Evolutionary conservation across 495 filamentous ascomycete genomes (phyloP).

Genomic region (Aspergillus avenaceus): DNA sequence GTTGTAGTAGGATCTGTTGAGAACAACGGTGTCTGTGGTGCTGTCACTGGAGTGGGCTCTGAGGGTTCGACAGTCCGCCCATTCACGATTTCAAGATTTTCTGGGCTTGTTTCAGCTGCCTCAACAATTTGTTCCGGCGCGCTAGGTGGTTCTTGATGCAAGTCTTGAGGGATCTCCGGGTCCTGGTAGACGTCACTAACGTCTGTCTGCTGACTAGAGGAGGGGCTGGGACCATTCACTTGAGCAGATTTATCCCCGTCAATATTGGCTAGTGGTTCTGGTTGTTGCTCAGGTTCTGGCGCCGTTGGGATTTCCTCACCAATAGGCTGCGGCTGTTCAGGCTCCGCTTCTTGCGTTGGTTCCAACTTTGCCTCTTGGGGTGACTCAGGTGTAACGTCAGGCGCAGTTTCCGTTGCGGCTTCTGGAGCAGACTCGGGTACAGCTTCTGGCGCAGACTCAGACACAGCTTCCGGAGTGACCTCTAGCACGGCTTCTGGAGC

Average conservation of each 20-base stretch:
- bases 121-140: constrained; percentile 11
- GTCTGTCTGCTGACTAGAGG: constrained; percentile 13
- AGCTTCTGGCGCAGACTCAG: constrained; percentile 5
- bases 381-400: constrained; percentile 9
- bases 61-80: constrained; percentile 15
- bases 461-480: background rate
- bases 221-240: constrained; percentile 13
- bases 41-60: constrained; percentile 19
- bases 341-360: constrained; percentile 14
- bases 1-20: constrained; percentile 2
- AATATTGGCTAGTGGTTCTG: constrained; percentile 14
- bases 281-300: constrained; percentile 16
- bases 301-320: constrained; percentile 19
- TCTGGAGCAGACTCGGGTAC: constrained; percentile 1
- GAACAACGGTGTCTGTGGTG: constrained; percentile 17
- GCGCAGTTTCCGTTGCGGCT: constrained; percentile 2
- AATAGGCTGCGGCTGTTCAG: constrained; percentile 12
- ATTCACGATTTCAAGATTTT: constrained; percentile 6
- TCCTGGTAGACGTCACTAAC: constrained; percentile 19
- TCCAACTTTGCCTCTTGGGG: constrained; percentile 15
- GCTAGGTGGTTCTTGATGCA: constrained; percentile 11
- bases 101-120: constrained; percentile 5
- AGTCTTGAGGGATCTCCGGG: constrained; percentile 10
- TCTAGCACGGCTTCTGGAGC: constrained; percentile 4
- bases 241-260: constrained; percentile 18